A percentile compares a stretch with the other conserved stretches of the same genome.
phyloP scores from a whole-genome alignment of 257 asterid species.

The Solanum chmielewskii region DNA sequence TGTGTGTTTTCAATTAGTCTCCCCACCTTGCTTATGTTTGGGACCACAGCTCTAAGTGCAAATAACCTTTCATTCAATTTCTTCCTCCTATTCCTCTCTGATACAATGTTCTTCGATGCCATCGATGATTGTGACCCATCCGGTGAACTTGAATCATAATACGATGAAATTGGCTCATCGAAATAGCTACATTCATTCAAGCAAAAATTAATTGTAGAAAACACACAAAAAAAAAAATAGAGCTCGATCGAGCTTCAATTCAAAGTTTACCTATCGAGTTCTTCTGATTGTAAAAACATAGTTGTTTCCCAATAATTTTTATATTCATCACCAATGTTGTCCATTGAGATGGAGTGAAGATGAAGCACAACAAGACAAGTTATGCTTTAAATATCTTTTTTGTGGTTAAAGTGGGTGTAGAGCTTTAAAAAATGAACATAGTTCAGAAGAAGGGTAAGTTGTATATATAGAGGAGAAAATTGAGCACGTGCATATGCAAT shows the following conservation, averaged over 20 bases:
- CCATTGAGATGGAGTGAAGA: slow-evolving; percentile 16
- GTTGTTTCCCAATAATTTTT: slow-evolving; percentile 46
- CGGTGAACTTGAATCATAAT: slow-evolving; percentile 70
- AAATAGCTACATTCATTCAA: slow-evolving; percentile 14
- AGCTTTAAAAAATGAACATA: neutral
- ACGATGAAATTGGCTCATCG: slow-evolving; percentile 39
- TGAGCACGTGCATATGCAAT: neutral
- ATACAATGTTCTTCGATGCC: slow-evolving; percentile 62
- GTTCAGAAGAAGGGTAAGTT: neutral
- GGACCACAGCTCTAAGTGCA: slow-evolving; percentile 78
- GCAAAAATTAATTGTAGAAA: neutral
- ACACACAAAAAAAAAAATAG: neutral
- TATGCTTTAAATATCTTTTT: neutral
- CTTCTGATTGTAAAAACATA: slow-evolving; percentile 42
- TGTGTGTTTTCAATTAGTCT: neutral
- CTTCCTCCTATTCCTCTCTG: slow-evolving; percentile 72
- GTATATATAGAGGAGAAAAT: neutral
- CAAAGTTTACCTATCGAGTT: slow-evolving; percentile 33
- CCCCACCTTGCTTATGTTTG: slow-evolving; percentile 62
- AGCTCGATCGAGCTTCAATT: neutral
- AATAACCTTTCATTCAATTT: slow-evolving; percentile 64
- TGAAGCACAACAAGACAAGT: neutral
- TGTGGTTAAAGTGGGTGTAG: neutral
- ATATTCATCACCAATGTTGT: slow-evolving; percentile 30
- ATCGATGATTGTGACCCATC: slow-evolving; percentile 40